Base-by-base conservation (phyloP, 2,329 filamentous ascomycete species). In the Fusarium gaditjirri region DNA sequence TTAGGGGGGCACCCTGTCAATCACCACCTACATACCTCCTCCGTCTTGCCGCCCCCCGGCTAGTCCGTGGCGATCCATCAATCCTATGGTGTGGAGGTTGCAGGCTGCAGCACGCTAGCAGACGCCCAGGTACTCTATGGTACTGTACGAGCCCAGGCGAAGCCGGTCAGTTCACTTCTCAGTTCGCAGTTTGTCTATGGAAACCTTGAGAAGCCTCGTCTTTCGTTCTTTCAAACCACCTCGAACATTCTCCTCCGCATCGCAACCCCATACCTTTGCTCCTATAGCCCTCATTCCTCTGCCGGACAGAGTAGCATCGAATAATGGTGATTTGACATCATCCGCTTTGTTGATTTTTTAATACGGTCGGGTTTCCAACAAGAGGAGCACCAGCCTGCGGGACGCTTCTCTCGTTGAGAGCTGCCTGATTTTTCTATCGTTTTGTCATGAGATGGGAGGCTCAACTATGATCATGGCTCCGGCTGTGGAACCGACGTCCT, bases 401-500 rank as follows among this genome's bases (percentile, higher is more conserved):
- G 57, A 70, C 65, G 68, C 75, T 67, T 60, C 62, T 66, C 63
- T 64, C 54, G 64, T 73, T 65, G 68, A 71, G 73, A 60, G 61
- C 65, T 74, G 44, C 65, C 46, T 64, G 61, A 25, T 62, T 55
- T 52, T 52, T 50, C 52, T 35, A 46, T 61, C 38, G 55, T 53
- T 69, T 70, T 72, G 78, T 72, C 77, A 81, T 83, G 81, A 78
- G 70, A 81, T 81, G 81, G 79, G 77, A 57, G 78, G 77, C 59
- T 75, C 80, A 68, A 79, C 79, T 49, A 71, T 81, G 76, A 80
- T 79, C 76, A 83, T 83, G 82, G 79, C 82, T 69, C 77, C 81
- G 78, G 80, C 80, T 71, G 76, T 81, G 70, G 77, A 80, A 70
- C 64, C 72, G 55, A 75, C 78, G 19, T 67, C 77, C 52, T 71